Base-by-base conservation (phyloP, 768 basidiomycete species). In the Auricularia sp. region DNA sequence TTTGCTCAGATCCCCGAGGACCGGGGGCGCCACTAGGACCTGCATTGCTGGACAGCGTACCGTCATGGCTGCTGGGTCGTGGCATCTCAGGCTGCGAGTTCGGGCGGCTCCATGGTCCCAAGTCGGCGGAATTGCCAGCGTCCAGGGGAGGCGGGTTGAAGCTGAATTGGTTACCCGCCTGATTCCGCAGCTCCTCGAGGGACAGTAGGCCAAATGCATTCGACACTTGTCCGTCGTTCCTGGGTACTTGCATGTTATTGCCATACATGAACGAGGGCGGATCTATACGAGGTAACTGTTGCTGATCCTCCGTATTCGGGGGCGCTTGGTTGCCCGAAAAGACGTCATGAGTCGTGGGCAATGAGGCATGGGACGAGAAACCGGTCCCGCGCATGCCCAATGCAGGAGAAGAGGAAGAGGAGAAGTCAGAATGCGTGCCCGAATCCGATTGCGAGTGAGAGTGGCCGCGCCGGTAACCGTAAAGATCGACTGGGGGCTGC, bases 141-240 rank as follows among this genome's bases (percentile, higher is more conserved):
- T 64, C 54, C 4, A 33, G 37, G 59, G 35, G 37, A 54, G 33
- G 54, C 37, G 54, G 64, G 36, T 39, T 34, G 36, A 42, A 44
- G 56, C 18, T 33, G 64, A 54, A 39, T 37, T 36, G 56, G 7
- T 36, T 42, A 3, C 11, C 36, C 42, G 35, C 54, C 54, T 42
- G 58, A 37, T 59, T 59, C 24, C 56, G 24, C 7, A 59, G 83
- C 70, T 92, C 90, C 65, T 90, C 89, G 62, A 92, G 79, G 21
- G 84, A 85, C 85, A 92, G 83, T 62, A 87, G 79, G 7, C 88
- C 90, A 71, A 92, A 91, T 1, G 85, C 86, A 29, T 80, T 81
- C 3, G 81, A 83, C 70, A 88, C 82, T 1, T 76, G 79, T 34
- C 75, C 77, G 65, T 81, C 79, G 21, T 71, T 67, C 35, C 64